phyloP scores from a whole-genome alignment of 2,329 filamentous ascomycete genomes.

The Aspergillus fructus region DNA sequence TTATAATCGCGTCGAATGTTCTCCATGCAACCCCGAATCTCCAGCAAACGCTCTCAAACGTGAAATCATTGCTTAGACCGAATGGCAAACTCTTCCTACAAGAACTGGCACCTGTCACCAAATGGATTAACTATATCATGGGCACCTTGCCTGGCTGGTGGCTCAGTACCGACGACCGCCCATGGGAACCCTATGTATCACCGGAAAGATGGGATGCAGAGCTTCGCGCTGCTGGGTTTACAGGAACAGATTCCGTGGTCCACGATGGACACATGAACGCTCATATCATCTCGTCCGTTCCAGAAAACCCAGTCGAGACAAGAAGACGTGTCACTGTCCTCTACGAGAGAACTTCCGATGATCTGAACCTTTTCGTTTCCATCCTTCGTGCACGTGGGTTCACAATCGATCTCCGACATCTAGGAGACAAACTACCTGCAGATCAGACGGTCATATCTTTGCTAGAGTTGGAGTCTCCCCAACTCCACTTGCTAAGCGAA shows the following conservation, averaged over 20 bases:
- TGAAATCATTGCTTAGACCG: conserved; percentile 33
- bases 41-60: conserved; percentile 13
- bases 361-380: neutral
- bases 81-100: conserved; percentile 48
- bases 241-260: conserved; percentile 10
- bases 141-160: conserved; percentile 43
- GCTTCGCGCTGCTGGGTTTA: conserved; percentile 21
- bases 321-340: neutral
- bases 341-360: neutral
- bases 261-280: conserved; percentile 15
- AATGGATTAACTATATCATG: conserved; percentile 2
- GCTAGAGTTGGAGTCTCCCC: neutral
- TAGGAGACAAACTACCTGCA: neutral
- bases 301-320: neutral
- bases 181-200: conserved; percentile 19
- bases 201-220: conserved; percentile 19
- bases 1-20: conserved; percentile 36
- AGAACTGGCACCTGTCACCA: conserved; percentile 34
- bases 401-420: neutral
- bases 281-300: conserved; percentile 8
- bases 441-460: neutral
- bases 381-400: neutral
- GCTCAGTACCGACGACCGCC: conserved; percentile 24
- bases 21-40: conserved; percentile 21
- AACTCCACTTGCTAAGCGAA: neutral